Conservation (phyloP, 1,139 yeast genomes). For the Hyphopichia pseudoburtonii region DNA sequence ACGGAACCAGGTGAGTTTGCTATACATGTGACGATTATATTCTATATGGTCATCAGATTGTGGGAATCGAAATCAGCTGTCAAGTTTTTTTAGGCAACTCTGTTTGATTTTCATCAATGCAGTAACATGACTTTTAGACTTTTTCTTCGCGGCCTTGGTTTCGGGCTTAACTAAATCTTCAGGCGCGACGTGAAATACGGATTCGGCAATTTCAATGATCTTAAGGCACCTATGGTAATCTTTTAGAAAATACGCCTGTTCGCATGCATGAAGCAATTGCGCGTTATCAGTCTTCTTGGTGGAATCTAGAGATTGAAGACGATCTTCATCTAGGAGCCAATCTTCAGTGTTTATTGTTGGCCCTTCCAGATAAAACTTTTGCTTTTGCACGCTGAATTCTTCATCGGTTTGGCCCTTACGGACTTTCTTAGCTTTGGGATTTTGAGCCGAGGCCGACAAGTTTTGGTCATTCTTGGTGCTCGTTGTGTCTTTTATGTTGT, state of each 20-base stretch:
- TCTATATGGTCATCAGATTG: no score
- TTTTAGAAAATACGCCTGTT: conserved; percentile 49
- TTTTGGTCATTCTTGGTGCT: not conserved
- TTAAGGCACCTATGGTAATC: conserved; percentile 46
- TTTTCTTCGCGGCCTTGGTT: conserved; percentile 26
- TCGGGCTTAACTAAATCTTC: conserved; percentile 26
- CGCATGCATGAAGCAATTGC: conserved; percentile 42
- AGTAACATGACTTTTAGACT: conserved; percentile 42
- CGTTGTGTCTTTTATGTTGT: not conserved
- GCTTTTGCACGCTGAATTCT: conserved; percentile 46
- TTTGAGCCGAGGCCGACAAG: no score
- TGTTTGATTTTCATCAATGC: conserved; percentile 46
- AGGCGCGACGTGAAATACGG: conserved; percentile 29
- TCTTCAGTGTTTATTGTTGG: conserved; percentile 49
- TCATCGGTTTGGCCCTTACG: conserved; percentile 62
- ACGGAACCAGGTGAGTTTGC: conserved; percentile 1
- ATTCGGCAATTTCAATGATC: conserved; percentile 28
- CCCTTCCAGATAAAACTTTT: conserved; percentile 45
- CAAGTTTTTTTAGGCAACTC: conserved; percentile 28
- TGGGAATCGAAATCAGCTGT: no score
- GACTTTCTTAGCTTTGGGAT: conserved; percentile 10
- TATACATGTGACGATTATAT: no score
- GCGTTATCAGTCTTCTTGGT: conserved; percentile 35
- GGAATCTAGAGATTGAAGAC: conserved; percentile 21
- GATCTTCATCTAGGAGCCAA: conserved; percentile 40